These are phyloP conservation scores for Talaromyces sp. DNA, from an alignment of 2,329 filamentous ascomycete species.

Conservation along the genomic window DNA sequence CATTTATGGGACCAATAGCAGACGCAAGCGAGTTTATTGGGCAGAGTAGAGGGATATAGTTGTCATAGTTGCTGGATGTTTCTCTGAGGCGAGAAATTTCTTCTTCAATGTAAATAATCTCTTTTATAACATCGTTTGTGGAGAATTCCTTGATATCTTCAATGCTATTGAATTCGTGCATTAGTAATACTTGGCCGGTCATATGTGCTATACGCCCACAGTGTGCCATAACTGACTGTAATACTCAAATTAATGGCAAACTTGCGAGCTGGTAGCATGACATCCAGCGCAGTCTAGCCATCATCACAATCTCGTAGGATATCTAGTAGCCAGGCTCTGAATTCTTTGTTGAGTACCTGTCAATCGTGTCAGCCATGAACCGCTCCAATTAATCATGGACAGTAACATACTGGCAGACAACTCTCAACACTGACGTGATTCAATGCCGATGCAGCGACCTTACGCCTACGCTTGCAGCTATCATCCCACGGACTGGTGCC, in stretches of 20 bases:
- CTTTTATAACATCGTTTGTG: not conserved
- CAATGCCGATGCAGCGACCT: not conserved
- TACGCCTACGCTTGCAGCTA: not conserved
- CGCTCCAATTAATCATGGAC: not conserved
- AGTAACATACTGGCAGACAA: not conserved
- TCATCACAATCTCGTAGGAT: not conserved
- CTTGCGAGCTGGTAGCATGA: not conserved
- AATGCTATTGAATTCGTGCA: not conserved
- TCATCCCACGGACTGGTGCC: not conserved
- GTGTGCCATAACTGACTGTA: not conserved
- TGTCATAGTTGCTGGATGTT: not conserved
- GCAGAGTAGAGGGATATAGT: not conserved
- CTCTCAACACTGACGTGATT: not conserved
- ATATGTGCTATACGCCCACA: not conserved
- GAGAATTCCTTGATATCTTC: not conserved
- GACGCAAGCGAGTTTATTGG: not conserved
- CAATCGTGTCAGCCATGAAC: not conserved
- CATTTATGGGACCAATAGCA: not conserved
- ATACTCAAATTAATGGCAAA: not conserved
- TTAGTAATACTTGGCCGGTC: not conserved
- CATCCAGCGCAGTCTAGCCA: not conserved
- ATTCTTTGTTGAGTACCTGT: not conserved
- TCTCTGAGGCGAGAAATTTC: not conserved
- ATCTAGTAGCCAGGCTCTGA: not conserved
- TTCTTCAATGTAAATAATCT: not conserved